A percentile compares a stretch with the other conserved stretches of the same genome.
Evolutionary conservation across 371 early-diverging fungal species (phyloP).

Genomic region (Smittium mucronatum): DNA sequence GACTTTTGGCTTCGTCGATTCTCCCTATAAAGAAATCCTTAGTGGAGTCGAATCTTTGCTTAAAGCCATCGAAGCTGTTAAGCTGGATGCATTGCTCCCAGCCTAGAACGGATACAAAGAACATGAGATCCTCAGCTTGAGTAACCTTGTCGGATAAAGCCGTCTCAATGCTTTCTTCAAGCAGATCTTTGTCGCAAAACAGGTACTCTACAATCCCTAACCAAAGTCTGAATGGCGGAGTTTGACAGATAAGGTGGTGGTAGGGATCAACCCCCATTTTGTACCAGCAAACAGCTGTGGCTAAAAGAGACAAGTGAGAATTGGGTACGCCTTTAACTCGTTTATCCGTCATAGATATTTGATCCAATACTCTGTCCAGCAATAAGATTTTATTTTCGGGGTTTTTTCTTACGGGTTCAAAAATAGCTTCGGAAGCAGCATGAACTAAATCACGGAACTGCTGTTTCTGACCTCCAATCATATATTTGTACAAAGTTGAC

Average conservation of each 20-base stretch:
- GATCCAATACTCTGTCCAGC: slow-evolving; percentile 65
- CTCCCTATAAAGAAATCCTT: slow-evolving; percentile 65
- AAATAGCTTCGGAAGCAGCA: slow-evolving; percentile 68
- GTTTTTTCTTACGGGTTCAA: slow-evolving; percentile 51
- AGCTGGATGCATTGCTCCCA: slow-evolving; percentile 84
- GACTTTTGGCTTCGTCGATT: slow-evolving; percentile 50
- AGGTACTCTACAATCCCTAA: slow-evolving; percentile 88
- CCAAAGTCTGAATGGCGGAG: slow-evolving; percentile 88
- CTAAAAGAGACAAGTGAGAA: slow-evolving; percentile 81
- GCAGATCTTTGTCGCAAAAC: slow-evolving; percentile 58
- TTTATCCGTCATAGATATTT: slow-evolving; percentile 65
- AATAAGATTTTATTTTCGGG: slow-evolving; percentile 51
- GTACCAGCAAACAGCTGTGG: slow-evolving; percentile 92
- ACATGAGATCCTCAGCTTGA: slow-evolving; percentile 82
- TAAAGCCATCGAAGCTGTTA: slow-evolving; percentile 73
- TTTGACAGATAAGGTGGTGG: slow-evolving; percentile 87
- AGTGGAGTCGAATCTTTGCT: slow-evolving; percentile 66
- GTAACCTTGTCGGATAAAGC: slow-evolving; percentile 67
- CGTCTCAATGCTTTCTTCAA: slow-evolving; percentile 69
- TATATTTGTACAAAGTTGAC: slow-evolving; percentile 76
- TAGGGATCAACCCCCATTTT: slow-evolving; percentile 72
- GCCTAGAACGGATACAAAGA: slow-evolving; percentile 73
- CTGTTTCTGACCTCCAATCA: slow-evolving; percentile 74
- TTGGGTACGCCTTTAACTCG: slow-evolving; percentile 72
- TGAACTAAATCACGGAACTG: slow-evolving; percentile 63